Conservation (phyloP, 116 monocot genomes). For the Phalaenopsis hybrid region DNA sequence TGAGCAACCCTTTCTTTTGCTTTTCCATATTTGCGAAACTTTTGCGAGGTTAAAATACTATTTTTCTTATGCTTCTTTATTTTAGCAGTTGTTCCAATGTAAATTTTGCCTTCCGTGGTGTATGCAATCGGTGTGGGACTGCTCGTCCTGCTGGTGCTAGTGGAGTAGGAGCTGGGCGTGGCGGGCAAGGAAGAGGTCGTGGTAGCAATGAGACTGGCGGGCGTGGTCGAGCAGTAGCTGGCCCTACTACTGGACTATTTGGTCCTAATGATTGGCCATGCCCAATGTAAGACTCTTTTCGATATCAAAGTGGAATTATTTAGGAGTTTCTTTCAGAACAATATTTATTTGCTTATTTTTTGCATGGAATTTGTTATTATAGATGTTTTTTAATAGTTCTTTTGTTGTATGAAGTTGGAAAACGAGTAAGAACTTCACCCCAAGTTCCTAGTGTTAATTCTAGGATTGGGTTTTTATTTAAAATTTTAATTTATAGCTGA, state of each 20-base stretch:
- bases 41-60: neutral
- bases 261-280: conserved; percentile 99
- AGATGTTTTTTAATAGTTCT: neutral
- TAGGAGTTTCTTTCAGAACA: neutral
- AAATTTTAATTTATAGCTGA: no score
- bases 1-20: conserved; percentile 75
- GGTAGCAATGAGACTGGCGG: conserved; percentile 54
- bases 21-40: neutral
- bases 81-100: conserved; percentile 84
- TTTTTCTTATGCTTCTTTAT: conserved; percentile 4
- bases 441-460: neutral
- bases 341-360: neutral
- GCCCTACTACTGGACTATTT: conserved; percentile 82
- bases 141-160: conserved; percentile 91
- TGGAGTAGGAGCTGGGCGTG: conserved; percentile 49
- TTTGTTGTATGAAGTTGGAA: neutral
- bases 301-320: neutral
- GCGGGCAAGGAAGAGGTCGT: conserved; percentile 79
- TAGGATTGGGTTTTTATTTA: no score
- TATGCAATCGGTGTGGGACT: conserved; percentile 94
- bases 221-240: conserved; percentile 40
- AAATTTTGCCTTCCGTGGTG: conserved; percentile 99
- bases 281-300: conserved; percentile 72
- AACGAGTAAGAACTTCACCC: neutral
- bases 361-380: neutral